Conservation (phyloP, 169 alveolate species). For the Plasmodium knowlesi region DNA sequence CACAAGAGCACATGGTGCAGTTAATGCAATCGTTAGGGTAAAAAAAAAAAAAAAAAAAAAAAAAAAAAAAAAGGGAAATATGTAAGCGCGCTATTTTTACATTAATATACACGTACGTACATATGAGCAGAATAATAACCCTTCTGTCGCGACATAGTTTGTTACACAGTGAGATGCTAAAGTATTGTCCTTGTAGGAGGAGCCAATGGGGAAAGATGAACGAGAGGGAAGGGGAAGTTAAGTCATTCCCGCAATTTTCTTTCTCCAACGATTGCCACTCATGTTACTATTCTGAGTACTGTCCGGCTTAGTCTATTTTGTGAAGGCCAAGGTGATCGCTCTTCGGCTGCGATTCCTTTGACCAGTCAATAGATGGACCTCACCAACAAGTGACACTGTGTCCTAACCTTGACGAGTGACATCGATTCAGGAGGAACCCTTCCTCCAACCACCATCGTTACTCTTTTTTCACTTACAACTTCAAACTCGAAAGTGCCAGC, state of each 20-base stretch:
- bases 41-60: neutral
- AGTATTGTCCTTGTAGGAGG: neutral
- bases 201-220: neutral
- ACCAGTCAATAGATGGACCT: neutral
- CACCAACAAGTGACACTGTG: neutral
- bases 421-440: neutral
- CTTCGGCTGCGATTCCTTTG: neutral
- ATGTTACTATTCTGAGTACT: neutral
- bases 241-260: neutral
- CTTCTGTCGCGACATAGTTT: neutral
- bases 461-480: neutral
- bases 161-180: neutral
- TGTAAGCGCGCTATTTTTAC: neutral
- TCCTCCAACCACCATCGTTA: too few species aligned
- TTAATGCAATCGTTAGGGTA: neutral
- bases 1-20: neutral
- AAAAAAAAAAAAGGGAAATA: neutral
- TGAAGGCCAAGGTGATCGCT: neutral
- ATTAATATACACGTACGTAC: neutral
- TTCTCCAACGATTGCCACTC: neutral
- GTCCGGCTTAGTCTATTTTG: neutral
- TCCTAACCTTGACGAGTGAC: neutral
- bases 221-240: neutral
- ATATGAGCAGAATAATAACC: neutral
- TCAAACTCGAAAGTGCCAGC: neutral